A percentile compares a stretch with the other conserved stretches of the same genome.
Conservation (phyloP, 192 early-diverging fungal genomes). For the Coemansia sp. region DNA sequence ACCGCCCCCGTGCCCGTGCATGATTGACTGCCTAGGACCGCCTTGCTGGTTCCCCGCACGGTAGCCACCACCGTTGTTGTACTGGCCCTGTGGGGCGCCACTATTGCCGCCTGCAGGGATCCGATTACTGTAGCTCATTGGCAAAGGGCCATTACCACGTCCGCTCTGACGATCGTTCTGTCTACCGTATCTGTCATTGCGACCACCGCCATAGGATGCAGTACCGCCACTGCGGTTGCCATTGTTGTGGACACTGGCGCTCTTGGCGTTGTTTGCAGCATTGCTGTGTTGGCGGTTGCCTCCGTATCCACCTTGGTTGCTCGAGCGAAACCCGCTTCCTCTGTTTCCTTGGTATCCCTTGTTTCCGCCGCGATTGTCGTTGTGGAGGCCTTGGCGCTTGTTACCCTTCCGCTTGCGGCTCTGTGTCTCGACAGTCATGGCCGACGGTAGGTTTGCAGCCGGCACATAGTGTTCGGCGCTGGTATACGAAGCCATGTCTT, state of each 20-base stretch:
- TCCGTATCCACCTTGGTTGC: slow-evolving; percentile 11
- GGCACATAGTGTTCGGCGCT: slow-evolving; percentile 45
- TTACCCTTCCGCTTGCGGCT: slow-evolving; percentile 39
- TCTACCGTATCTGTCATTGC: slow-evolving; percentile 27
- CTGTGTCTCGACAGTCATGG: slow-evolving; percentile 51
- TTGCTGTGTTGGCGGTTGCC: slow-evolving; percentile 6
- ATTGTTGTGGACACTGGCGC: slow-evolving; percentile 5
- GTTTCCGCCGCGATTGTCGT: slow-evolving; percentile 17
- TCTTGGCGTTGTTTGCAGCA: slow-evolving; percentile 5
- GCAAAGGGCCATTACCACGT: slow-evolving; percentile 20
- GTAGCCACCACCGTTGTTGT: slow-evolving; percentile 21
- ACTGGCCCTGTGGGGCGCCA: slow-evolving; percentile 4
- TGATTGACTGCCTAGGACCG: slow-evolving; percentile 7
- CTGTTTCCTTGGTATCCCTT: slow-evolving; percentile 17
- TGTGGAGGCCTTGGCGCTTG: slow-evolving; percentile 20
- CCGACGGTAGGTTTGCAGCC: slow-evolving; percentile 45
- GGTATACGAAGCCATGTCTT: slow-evolving; percentile 39
- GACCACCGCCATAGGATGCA: slow-evolving; percentile 5
- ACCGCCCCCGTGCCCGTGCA: background rate
- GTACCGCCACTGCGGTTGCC: background rate
- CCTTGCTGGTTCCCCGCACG: slow-evolving; percentile 15
- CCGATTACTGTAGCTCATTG: slow-evolving; percentile 36
- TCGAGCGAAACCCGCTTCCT: slow-evolving; percentile 10
- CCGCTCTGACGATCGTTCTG: slow-evolving; percentile 22
- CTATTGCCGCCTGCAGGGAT: slow-evolving; percentile 23